phyloP scores from a whole-genome alignment of 345 rosid species.

The Hypericum perforatum region DNA sequence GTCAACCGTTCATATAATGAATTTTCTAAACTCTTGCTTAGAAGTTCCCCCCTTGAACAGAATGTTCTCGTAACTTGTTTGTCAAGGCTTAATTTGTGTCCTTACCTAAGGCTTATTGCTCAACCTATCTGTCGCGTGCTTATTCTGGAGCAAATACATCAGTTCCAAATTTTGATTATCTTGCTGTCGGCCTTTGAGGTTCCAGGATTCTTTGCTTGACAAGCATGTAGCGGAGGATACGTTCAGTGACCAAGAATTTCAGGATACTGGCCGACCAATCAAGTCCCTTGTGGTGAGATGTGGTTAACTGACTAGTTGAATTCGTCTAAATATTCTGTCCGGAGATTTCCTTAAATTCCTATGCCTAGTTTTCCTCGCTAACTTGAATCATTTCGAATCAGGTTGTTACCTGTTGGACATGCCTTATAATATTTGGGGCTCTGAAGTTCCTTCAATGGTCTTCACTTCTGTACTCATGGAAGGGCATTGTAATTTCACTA shows the following conservation, averaged over 20 bases:
- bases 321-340: neutral
- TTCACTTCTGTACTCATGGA: constrained; percentile 22
- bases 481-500: constrained; percentile 8
- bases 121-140: neutral
- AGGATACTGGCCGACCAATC: constrained; percentile 19
- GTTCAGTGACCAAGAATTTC: constrained; percentile 22
- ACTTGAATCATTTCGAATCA: constrained; percentile 4
- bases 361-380: no score
- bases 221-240: constrained; percentile 19
- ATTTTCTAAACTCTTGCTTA: no score
- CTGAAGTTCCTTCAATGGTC: constrained; percentile 29
- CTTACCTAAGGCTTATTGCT: neutral
- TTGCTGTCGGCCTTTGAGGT: neutral
- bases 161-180: neutral
- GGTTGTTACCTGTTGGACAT: constrained; percentile 25
- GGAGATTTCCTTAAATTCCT: no score
- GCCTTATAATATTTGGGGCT: constrained; percentile 16
- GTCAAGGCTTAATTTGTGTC: no score
- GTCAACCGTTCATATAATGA: no score
- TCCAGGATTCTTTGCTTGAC: constrained; percentile 24
- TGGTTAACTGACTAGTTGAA: neutral
- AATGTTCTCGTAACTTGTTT: no score
- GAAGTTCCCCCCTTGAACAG: no score
- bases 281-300: constrained; percentile 25
- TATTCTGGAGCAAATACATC: neutral